phyloP scores from a whole-genome alignment of 345 rosid species.

The Boechera divaricarpa region DNA sequence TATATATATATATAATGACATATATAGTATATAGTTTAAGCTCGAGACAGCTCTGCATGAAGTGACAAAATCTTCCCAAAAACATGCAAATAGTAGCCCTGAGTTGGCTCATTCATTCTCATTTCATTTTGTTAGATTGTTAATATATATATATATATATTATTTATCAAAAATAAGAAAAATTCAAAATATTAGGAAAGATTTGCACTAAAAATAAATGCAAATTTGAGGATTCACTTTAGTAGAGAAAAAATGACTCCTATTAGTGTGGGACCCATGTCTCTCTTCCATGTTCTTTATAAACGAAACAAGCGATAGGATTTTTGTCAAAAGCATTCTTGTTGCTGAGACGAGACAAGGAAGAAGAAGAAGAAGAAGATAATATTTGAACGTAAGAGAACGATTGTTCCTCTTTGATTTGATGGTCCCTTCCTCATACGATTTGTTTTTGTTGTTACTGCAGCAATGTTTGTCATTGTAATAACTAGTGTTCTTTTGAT shows the following conservation, averaged over 20 bases:
- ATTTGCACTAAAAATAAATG: neutral
- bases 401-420: neutral
- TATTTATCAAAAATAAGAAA: neutral
- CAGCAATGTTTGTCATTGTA: neutral
- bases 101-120: neutral
- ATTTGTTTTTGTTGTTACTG: neutral
- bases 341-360: neutral
- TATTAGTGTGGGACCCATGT: neutral
- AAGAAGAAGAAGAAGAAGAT: neutral
- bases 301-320: neutral
- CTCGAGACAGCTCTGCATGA: neutral
- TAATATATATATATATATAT: neutral
- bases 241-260: neutral
- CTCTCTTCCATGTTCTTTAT: neutral
- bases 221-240: neutral
- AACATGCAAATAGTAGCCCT: neutral
- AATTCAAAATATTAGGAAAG: neutral
- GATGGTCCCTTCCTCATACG: neutral
- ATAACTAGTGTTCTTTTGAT: neutral
- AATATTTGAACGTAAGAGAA: constrained; percentile 4
- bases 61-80: neutral
- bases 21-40: neutral
- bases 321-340: neutral
- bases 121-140: neutral
- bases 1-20: neutral